These are phyloP conservation scores for Lipomyces kockii DNA, from an alignment of 805 yeast species.

Conservation along the genomic window DNA sequence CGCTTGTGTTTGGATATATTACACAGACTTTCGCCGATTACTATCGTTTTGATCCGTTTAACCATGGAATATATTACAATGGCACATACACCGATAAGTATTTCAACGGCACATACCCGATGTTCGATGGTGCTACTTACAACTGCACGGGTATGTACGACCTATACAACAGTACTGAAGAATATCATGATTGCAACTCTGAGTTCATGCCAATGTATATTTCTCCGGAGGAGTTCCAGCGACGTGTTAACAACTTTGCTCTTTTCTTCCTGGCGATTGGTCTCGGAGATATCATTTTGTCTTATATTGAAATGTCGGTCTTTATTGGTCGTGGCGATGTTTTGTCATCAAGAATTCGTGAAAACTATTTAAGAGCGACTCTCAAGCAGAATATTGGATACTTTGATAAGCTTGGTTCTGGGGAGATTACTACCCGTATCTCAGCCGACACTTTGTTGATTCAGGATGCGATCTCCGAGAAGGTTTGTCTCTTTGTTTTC, in stretches of 20 bases:
- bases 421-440: conserved; percentile 52
- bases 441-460: conserved; percentile 49
- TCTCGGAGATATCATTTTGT: conserved; percentile 41
- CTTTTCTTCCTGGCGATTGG: conserved; percentile 50
- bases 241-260: conserved; percentile 44
- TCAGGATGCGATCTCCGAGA: conserved; percentile 52
- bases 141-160: conserved; percentile 37
- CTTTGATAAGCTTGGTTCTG: conserved; percentile 50
- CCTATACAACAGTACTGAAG: conserved; percentile 18
- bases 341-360: conserved; percentile 49
- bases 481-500: conserved; percentile 23
- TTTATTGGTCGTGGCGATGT: conserved; percentile 51
- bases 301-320: conserved; percentile 45
- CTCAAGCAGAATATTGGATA: conserved; percentile 51
- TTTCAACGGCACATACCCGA: conserved; percentile 25
- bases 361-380: conserved; percentile 46
- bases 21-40: conserved; percentile 47
- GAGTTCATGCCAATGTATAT: conserved; percentile 26
- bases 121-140: conserved; percentile 19
- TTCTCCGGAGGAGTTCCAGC: conserved; percentile 43
- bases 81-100: conserved; percentile 32
- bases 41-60: conserved; percentile 36
- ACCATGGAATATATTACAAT: conserved; percentile 20
- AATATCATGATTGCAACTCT: conserved; percentile 18
- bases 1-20: conserved; percentile 48